phyloP scores from a whole-genome alignment of 495 filamentous ascomycete genomes.

The Xylaria castorea region DNA sequence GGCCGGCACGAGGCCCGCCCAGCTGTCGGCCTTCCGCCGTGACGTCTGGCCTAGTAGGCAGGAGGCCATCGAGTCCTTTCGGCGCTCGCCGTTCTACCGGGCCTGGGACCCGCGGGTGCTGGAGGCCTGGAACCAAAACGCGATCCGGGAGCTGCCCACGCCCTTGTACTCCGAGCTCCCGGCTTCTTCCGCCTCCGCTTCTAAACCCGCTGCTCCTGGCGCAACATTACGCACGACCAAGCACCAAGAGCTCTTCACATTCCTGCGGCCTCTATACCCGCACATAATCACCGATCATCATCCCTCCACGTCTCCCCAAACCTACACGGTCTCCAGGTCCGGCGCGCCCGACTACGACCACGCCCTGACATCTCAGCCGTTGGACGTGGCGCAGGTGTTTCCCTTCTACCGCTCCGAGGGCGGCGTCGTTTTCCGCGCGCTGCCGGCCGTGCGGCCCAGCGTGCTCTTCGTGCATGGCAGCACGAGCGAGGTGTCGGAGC shows the following conservation, averaged over 20 bases:
- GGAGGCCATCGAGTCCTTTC: slow-evolving; percentile 67
- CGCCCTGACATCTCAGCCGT: slow-evolving; percentile 10
- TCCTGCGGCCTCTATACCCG: slow-evolving; percentile 48
- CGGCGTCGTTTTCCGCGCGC: slow-evolving; percentile 61
- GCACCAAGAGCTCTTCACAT: slow-evolving; percentile 66
- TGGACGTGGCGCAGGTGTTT: slow-evolving; percentile 30
- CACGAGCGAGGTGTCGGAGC: slow-evolving; percentile 65
- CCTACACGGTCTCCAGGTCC: slow-evolving; percentile 31
- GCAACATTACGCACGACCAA: slow-evolving; percentile 69
- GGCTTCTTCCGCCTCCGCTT: neutral
- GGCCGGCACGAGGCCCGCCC: slow-evolving; percentile 49
- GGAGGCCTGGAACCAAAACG: slow-evolving; percentile 67
- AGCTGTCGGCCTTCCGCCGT: slow-evolving; percentile 66
- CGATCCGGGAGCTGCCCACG: slow-evolving; percentile 69
- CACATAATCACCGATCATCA: slow-evolving; percentile 30
- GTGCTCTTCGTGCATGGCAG: slow-evolving; percentile 83
- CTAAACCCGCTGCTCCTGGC: slow-evolving; percentile 26
- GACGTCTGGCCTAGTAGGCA: slow-evolving; percentile 75
- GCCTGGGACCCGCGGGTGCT: slow-evolving; percentile 78
- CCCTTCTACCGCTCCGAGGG: slow-evolving; percentile 84
- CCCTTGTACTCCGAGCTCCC: slow-evolving; percentile 54
- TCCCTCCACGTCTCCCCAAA: neutral
- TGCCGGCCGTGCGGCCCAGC: slow-evolving; percentile 76
- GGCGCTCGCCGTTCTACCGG: slow-evolving; percentile 68
- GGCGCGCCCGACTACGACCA: slow-evolving; percentile 43